Evolutionary conservation across 2,329 filamentous ascomycete species (phyloP), one percentile per base, ranked within the genome.

Genomic region (Sarocladium oryzae): DNA sequence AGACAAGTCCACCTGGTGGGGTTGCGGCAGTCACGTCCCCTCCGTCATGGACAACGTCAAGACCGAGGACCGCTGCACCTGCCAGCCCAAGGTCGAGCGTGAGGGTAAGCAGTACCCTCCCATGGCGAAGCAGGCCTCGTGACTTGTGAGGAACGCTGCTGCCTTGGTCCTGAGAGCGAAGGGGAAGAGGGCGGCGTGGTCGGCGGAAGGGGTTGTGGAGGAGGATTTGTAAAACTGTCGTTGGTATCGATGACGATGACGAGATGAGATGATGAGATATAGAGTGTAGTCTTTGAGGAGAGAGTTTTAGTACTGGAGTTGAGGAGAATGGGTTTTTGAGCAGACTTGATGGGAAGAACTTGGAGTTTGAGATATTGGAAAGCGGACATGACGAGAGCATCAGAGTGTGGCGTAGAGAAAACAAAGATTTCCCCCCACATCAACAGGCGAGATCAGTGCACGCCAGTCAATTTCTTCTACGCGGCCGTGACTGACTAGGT

Each of bases 81-180:
- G 85, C 63, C 71, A 76, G 58, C 84, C 85, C 24, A 78, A 79
- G 62, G 71, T 86, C 55, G 76, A 82, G 61, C 71, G 73, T 36
- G 75, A 79, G 51, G 82, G 81, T 41, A 79, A 78, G 60, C 60
- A 75, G 60, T 88, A 86, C 60, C 84, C 84, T 53, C 83, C 84
- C 24, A 84, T 79, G 76, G 82, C 75, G 4, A 68, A 65, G 33
- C 63, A 65, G 58, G 62, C 69, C 37, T 61, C 59, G 53, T 75
- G 71, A 74, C 63, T 67, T n/a, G 55, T 66, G 26, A 54, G 52
- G 28, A 51, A 51, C 48, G 61, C 61, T 41, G 65, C 63, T 8
- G 56, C 56, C 5, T 36, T 55, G 49, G 63, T 66, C 46, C 53
- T 66, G 37, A 61, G 63, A 60, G 53, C 52, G 26, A 58, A 56